phyloP scores from a whole-genome alignment of 2,329 filamentous ascomycete species.

The Fusarium cyanostomum region DNA sequence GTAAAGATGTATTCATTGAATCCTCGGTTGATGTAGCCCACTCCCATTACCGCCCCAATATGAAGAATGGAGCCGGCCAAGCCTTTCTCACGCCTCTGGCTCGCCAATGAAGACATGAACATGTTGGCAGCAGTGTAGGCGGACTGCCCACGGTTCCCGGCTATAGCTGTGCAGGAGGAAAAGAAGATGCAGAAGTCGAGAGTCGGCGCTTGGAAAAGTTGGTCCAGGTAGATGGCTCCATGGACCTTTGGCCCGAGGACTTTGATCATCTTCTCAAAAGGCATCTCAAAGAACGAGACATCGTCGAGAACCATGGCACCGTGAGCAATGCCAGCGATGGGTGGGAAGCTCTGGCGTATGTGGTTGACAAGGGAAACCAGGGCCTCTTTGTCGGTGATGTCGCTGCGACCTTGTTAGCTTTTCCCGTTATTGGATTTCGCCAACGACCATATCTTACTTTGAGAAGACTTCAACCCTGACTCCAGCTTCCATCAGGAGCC shows the following conservation, averaged over 20 bases:
- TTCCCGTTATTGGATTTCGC: background rate
- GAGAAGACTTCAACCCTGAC: background rate
- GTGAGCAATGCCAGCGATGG: conserved; percentile 10
- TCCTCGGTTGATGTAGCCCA: conserved; percentile 50
- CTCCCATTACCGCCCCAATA: conserved; percentile 50
- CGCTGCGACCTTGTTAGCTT: background rate
- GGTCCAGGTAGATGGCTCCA: conserved; percentile 3
- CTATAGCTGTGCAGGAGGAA: conserved; percentile 1
- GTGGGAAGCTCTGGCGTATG: conserved; percentile 19
- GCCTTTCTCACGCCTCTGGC: conserved; percentile 4
- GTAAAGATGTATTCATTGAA: background rate
- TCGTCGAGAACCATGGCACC: conserved; percentile 13
- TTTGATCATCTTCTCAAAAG: background rate
- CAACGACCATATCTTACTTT: background rate
- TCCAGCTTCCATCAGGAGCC: background rate
- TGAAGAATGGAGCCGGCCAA: conserved; percentile 51
- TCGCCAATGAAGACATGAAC: conserved; percentile 1
- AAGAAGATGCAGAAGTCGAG: conserved; percentile 24
- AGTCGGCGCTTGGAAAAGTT: background rate
- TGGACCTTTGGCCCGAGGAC: conserved; percentile 12
- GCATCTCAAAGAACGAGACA: background rate
- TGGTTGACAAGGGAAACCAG: conserved; percentile 12
- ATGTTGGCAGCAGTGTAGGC: conserved; percentile 15
- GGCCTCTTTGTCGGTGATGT: conserved; percentile 19
- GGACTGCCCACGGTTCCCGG: conserved; percentile 14